Conservation (phyloP, 2,329 filamentous ascomycete genomes). For the Cladophialophora exuberans region DNA sequence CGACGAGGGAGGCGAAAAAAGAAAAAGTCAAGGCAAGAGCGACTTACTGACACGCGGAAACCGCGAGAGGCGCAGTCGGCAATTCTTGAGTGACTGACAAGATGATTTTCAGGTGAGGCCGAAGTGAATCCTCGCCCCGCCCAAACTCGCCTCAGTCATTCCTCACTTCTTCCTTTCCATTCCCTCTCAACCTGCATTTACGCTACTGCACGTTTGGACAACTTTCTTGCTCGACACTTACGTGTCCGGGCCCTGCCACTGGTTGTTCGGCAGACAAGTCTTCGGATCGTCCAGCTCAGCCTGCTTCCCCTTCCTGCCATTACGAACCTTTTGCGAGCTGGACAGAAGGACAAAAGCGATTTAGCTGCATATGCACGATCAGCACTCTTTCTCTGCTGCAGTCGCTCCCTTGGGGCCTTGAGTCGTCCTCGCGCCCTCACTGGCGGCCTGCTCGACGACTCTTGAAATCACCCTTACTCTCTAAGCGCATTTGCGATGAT, state of each 20-base stretch:
- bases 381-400: constrained; percentile 1
- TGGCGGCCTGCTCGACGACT: constrained; percentile 17
- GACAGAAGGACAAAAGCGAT: constrained; percentile 7
- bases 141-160: neutral
- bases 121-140: neutral
- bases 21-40: neutral
- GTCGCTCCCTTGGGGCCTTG: constrained; percentile 4
- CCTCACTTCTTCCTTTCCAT: neutral
- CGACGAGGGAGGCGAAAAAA: neutral
- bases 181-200: constrained; percentile 9
- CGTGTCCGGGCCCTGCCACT: constrained; percentile 12
- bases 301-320: constrained; percentile 16
- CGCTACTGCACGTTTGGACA: constrained; percentile 27
- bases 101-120: neutral
- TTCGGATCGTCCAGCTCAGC: constrained; percentile 26
- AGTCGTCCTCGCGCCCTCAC: constrained; percentile 15
- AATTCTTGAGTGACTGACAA: neutral
- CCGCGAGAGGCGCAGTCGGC: constrained; percentile 1
- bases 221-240: constrained; percentile 6
- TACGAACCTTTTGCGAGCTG: constrained; percentile 9
- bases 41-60: neutral
- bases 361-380: constrained; percentile 33
- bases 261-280: constrained; percentile 8
- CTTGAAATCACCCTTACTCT: constrained; percentile 25
- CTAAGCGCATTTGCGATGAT: constrained; percentile 22